Evolutionary conservation across 495 filamentous ascomycete species (phyloP), one percentile per base, ranked within the genome.

Genomic region (Tuber borchii): DNA sequence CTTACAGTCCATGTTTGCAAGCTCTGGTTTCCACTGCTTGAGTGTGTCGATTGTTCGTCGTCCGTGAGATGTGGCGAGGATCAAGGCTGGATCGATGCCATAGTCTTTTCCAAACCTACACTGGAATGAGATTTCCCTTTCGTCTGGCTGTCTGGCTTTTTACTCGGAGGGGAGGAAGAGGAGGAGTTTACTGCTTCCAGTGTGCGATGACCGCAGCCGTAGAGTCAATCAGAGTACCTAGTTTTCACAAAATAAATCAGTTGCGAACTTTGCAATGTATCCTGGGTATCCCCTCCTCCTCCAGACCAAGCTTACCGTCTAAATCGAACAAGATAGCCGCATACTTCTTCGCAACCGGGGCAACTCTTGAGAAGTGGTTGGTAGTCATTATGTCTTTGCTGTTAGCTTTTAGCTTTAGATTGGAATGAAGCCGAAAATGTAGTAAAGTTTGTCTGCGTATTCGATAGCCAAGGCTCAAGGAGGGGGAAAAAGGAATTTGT

Each of bases 301-400:
- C 12, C 14, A 34, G 56, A 34, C 56, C 40, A 39, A 56, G 72
- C 74, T 40, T 83, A 70, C 91, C 93, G 81, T 96, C 94, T 88
- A 97, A 94, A 84, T 97, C 95, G 79, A 97, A 97, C 6, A 97
- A 88, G 43, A 97, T 84, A 14, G 91, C 94, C 80, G 90, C 87
- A 80, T 95, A 96, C 22, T 87, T 85, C 70, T 80, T 81, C 43
- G 72, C 73, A 34, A 81, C 20, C 12, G 79, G 75, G 20, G 75
- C 61, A 79, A 81, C 56, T 81, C 73, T 26, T 56, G 73, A 42
- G 56, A 51, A 45, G 40, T 42, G 39, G 70, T 48, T 26, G 26
- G 6, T 56, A 17, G n/a, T 72, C 77, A 45, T 70, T n/a, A 48
- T 71, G 39, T 76, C 31, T 37, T 75, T 34, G 56, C 14, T 65